Conservation (phyloP, 2,329 filamentous ascomycete genomes). For the Drechslera avenae region DNA sequence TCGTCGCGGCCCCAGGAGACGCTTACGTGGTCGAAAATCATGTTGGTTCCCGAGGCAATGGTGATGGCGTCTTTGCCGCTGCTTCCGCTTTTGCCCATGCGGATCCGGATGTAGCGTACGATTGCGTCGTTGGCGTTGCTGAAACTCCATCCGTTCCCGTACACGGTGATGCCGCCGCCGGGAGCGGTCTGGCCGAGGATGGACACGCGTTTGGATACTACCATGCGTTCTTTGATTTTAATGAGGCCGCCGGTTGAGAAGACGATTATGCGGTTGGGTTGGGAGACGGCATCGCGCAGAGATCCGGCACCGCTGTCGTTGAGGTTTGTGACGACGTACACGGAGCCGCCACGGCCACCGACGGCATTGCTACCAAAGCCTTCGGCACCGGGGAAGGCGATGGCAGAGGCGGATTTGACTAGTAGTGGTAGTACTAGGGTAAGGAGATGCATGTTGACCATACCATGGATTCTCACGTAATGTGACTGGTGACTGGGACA, state of each 20-base stretch:
- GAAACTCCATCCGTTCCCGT: slow-evolving; percentile 61
- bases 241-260: slow-evolving; percentile 59
- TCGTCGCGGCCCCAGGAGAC: slow-evolving; percentile 63
- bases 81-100: slow-evolving; percentile 59
- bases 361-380: slow-evolving; percentile 56
- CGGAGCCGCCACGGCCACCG: slow-evolving; percentile 54
- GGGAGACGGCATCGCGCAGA: slow-evolving; percentile 57
- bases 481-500: not conserved
- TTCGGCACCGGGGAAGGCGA: slow-evolving; percentile 58
- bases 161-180: slow-evolving; percentile 57
- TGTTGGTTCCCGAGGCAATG: slow-evolving; percentile 59
- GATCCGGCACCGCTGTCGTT: slow-evolving; percentile 57
- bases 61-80: slow-evolving; percentile 61
- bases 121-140: slow-evolving; percentile 60
- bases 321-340: slow-evolving; percentile 58
- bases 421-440: slow-evolving; percentile 22
- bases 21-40: slow-evolving; percentile 63
- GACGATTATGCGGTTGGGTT: slow-evolving; percentile 56
- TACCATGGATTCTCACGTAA: not conserved
- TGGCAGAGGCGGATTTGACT: slow-evolving; percentile 21
- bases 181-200: slow-evolving; percentile 60
- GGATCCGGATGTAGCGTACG: slow-evolving; percentile 61
- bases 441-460: slow-evolving; percentile 19
- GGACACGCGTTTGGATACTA: slow-evolving; percentile 56
- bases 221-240: slow-evolving; percentile 54